Percentiles rank a stretch among this genome's conserved stretches.
phyloP scores from a whole-genome alignment of 1,284 basidiomycete genomes.

The Flammula alnicola region DNA sequence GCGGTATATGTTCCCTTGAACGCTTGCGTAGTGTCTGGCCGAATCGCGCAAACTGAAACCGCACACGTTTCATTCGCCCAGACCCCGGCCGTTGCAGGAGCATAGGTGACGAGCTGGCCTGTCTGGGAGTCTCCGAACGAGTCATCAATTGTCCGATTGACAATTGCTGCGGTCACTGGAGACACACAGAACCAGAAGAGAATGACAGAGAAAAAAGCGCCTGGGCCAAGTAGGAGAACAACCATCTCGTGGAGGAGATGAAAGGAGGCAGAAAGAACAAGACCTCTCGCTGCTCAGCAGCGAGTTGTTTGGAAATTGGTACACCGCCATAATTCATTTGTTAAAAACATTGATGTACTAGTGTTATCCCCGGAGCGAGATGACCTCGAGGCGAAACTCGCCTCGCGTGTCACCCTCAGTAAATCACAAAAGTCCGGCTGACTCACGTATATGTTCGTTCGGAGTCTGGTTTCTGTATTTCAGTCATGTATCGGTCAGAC shows the following conservation, averaged over 20 bases:
- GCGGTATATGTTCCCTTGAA: conserved; percentile 37
- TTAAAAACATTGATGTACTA: no score
- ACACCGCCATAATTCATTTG: no score
- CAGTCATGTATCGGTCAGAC: no score
- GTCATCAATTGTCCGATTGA: conserved; percentile 44
- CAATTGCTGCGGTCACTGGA: conserved; percentile 21
- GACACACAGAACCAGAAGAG: conserved; percentile 6
- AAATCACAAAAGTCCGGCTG: no score
- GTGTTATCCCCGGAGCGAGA: no score
- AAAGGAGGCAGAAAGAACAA: neutral
- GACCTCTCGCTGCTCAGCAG: no score
- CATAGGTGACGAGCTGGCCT: conserved; percentile 30
- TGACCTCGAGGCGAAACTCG: no score
- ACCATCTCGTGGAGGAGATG: conserved; percentile 9
- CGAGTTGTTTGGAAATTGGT: no score
- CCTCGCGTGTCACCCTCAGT: no score
- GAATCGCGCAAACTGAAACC: conserved; percentile 31
- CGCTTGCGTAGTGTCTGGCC: conserved; percentile 23
- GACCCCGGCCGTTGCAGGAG: conserved; percentile 28
- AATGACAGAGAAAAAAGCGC: conserved; percentile 15
- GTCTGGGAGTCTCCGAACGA: conserved; percentile 37
- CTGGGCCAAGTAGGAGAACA: conserved; percentile 10
- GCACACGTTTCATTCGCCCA: conserved; percentile 35
- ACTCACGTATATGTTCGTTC: no score
- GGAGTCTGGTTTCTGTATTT: no score